These are phyloP conservation scores for Blastobotrys attinorum DNA, from an alignment of 805 yeast species.

Conservation along the genomic window DNA sequence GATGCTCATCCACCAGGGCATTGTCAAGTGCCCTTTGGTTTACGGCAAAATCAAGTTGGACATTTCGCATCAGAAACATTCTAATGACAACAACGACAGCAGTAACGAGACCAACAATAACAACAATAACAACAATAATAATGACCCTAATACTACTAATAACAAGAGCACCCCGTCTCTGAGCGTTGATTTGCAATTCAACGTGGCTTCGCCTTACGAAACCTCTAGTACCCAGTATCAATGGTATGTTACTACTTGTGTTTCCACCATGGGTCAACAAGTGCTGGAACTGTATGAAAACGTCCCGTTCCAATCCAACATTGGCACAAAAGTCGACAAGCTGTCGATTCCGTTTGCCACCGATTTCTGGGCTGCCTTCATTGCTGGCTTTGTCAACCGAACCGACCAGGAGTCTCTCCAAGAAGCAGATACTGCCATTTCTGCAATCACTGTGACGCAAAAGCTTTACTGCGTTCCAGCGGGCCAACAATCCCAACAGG, in stretches of 20 bases:
- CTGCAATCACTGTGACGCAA: slow-evolving; percentile 29
- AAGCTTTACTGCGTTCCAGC: slow-evolving; percentile 16
- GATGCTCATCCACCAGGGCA: slow-evolving; percentile 12
- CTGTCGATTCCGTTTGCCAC: slow-evolving; percentile 30
- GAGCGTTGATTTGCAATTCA: slow-evolving; percentile 11
- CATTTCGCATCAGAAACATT: slow-evolving; percentile 10
- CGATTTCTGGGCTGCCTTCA: slow-evolving; percentile 33
- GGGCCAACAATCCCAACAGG: slow-evolving; percentile 4
- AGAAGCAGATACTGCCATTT: slow-evolving; percentile 20
- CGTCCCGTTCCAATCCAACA: slow-evolving; percentile 17
- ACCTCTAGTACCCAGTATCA: slow-evolving; percentile 4
- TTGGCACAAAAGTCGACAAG: slow-evolving; percentile 23
- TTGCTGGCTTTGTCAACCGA: slow-evolving; percentile 22
- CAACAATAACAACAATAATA: no score
- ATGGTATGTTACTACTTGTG: slow-evolving; percentile 27
- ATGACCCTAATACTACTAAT: no score
- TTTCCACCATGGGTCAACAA: slow-evolving; percentile 27
- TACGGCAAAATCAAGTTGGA: slow-evolving; percentile 26
- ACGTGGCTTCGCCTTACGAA: slow-evolving; percentile 6
- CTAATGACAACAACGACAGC: not conserved
- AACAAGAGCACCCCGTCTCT: not conserved
- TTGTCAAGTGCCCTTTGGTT: slow-evolving; percentile 21
- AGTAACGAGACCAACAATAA: no score
- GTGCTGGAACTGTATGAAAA: slow-evolving; percentile 23
- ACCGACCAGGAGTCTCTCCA: slow-evolving; percentile 19